phyloP scores from a whole-genome alignment of 2,329 filamentous ascomycete genomes.

The Alternaria sp. region DNA sequence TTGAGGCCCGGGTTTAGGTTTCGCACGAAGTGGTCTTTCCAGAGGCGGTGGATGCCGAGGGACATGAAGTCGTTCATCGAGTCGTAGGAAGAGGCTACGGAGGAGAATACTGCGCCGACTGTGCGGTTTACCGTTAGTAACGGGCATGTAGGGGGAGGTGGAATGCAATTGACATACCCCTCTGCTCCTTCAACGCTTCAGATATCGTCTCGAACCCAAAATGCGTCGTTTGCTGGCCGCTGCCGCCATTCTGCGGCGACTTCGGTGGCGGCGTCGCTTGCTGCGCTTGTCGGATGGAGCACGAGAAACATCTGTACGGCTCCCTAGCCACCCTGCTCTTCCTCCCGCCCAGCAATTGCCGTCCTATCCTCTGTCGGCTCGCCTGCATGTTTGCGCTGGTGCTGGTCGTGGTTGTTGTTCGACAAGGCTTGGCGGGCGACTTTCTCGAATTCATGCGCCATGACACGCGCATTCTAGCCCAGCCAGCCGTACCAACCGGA shows the following conservation, averaged over 20 bases:
- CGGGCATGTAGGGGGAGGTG: not conserved
- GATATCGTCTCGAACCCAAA: conserved; percentile 89
- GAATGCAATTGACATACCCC: conserved; percentile 53
- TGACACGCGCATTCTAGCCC: conserved; percentile 35
- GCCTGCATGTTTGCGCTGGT: conserved; percentile 36
- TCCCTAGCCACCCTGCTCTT: conserved; percentile 20
- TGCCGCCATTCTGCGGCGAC: conserved; percentile 48
- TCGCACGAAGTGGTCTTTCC: conserved; percentile 97
- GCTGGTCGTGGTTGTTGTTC: conserved; percentile 14
- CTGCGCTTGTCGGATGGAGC: conserved; percentile 51
- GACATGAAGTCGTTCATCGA: conserved; percentile 99
- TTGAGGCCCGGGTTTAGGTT: conserved; percentile 81
- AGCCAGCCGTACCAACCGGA: not conserved
- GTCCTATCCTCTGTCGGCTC: conserved; percentile 32
- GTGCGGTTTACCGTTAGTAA: conserved; percentile 36
- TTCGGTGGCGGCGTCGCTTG: conserved; percentile 47
- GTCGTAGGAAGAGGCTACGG: conserved; percentile 92
- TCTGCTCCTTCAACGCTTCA: conserved; percentile 76
- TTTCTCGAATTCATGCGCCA: conserved; percentile 28
- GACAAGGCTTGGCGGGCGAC: conserved; percentile 36
- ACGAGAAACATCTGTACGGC: conserved; percentile 60
- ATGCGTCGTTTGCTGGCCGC: conserved; percentile 70
- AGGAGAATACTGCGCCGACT: conserved; percentile 91
- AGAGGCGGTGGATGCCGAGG: conserved; percentile 91
- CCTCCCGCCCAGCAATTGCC: conserved; percentile 39